Base-by-base conservation (phyloP, 306 rosid species). In the Alnus glutinosa region DNA sequence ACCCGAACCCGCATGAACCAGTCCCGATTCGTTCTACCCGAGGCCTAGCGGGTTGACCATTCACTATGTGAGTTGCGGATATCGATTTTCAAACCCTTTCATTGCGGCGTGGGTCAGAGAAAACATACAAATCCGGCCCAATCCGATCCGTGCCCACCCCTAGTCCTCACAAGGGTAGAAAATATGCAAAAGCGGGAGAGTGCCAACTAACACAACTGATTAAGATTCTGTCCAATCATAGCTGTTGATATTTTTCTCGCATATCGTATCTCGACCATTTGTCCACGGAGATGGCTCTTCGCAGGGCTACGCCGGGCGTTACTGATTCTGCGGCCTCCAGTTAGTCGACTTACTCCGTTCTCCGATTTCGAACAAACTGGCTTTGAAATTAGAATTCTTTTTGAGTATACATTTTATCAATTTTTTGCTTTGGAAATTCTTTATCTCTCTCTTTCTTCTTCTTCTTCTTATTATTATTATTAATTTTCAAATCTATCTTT, bases 281-380 rank as follows among this genome's bases (percentile, higher is more conserved):
- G 46, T 67, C 18, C 77, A 58, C 86, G 88, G 92, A 86, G 92
- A 88, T 70, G 88, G 82, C 79, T 81, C 82, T 59, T 62, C 71
- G 14, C 16, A 4, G 36, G 67, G 71, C 81, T 82, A 90, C 84
- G 73, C 88, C 77, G 77, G 42, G 57, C 59, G 73, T 6, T 62
- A 28, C 19, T 77, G 34, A 44, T 71, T 55, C 61, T 36, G 37
- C 77, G 7, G 28, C 71, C 66, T 69, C 74, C 83, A 89, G 90
- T 89, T 50, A 89, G 91, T 77, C 67, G 23, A 3, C 55, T 15
- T 39, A 2, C 47, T 76, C 67, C 30, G 46, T 47, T 12, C 4
- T 3, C 23, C 9, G 67, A 28, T 61, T 61, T 1, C 14, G 2
- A 30, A 28, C 15, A 28, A 28, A 13, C n/a, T 51, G 3, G 28